phyloP scores from a whole-genome alignment of 2,329 filamentous ascomycete genomes.

The Pestalotiopsis sp. region DNA sequence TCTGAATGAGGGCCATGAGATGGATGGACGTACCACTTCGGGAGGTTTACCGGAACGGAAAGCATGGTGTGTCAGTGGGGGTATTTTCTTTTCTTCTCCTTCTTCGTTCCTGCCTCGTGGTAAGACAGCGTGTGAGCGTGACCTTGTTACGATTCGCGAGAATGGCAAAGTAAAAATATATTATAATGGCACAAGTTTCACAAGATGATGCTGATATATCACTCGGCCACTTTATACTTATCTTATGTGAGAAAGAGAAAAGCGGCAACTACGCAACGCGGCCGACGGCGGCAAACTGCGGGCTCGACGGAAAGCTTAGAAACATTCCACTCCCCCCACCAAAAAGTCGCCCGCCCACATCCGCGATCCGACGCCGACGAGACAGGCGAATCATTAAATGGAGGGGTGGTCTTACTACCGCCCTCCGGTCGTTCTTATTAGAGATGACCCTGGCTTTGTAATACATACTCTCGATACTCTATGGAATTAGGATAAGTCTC shows the following conservation, averaged over 20 bases:
- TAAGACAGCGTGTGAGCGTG: neutral
- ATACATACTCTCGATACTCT: too few species aligned
- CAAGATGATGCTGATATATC: neutral
- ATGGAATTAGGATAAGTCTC: too few species aligned
- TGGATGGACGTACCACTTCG: constrained; percentile 52
- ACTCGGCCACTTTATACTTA: neutral
- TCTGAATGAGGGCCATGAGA: neutral
- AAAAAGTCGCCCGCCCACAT: neutral
- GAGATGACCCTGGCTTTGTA: too few species aligned
- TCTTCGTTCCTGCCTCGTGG: neutral
- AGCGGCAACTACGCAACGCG: neutral
- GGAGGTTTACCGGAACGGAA: constrained; percentile 49
- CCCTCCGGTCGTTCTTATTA: too few species aligned
- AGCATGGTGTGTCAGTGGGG: constrained; percentile 6
- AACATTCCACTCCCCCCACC: neutral
- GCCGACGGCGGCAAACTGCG: constrained; percentile 4
- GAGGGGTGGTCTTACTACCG: neutral
- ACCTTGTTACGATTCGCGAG: neutral
- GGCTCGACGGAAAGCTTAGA: neutral
- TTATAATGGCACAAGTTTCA: neutral
- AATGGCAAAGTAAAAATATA: neutral
- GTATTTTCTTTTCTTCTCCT: neutral
- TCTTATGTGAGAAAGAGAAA: neutral
- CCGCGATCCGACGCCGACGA: neutral
- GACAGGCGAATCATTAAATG: neutral